Evolutionary conservation across 75 land plant species (phyloP).

Genomic region (Cunninghamia lanceolata): DNA sequence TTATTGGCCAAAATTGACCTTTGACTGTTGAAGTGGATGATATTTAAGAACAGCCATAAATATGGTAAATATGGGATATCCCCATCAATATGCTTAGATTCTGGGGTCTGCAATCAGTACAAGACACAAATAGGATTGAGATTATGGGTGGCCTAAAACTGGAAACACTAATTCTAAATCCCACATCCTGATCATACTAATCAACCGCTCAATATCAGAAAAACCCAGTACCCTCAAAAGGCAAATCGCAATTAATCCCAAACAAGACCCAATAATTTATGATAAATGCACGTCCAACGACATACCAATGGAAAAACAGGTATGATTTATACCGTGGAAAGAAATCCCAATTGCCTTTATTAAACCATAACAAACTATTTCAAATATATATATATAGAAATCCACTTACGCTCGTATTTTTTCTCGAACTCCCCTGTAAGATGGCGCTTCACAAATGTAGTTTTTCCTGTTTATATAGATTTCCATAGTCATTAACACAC

Average conservation of each 20-base stretch:
- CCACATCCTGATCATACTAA: too few relatives aligned
- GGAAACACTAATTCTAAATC: too few relatives aligned
- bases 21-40: too few relatives aligned
- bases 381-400: too few relatives aligned
- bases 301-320: neutral
- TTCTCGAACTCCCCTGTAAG: slow-evolving; percentile 80
- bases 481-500: neutral
- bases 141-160: neutral
- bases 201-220: too few relatives aligned
- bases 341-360: too few relatives aligned
- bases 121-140: too few relatives aligned
- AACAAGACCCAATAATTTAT: neutral
- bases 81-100: neutral
- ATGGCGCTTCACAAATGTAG: slow-evolving; percentile 78
- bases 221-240: neutral
- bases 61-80: neutral
- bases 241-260: too few relatives aligned
- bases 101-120: too few relatives aligned
- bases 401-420: slow-evolving; percentile 70
- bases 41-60: too few relatives aligned
- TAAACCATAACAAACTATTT: too few relatives aligned
- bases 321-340: neutral
- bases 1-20: too few relatives aligned
- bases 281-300: neutral
- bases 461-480: slow-evolving; percentile 43